Conservation (phyloP, 345 rosid genomes). For the Geranium brycei region DNA sequence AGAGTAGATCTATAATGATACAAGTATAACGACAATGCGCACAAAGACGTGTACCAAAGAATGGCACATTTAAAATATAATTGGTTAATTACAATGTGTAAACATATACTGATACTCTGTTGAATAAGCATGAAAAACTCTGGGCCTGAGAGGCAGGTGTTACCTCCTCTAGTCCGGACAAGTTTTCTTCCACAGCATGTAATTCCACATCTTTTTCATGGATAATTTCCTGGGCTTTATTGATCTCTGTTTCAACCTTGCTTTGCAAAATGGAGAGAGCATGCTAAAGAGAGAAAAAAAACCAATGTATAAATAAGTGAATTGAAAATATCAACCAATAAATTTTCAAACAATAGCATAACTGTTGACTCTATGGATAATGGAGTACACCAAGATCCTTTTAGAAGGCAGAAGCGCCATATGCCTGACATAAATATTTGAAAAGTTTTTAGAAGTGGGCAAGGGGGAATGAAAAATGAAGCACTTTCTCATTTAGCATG, state of each 20-base stretch:
- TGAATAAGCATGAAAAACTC: not conserved
- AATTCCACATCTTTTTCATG: slow-evolving; percentile 64
- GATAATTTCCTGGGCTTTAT: slow-evolving; percentile 55
- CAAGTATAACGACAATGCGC: not conserved
- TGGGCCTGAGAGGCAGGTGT: slow-evolving; percentile 6
- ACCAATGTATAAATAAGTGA: not conserved
- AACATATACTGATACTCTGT: not conserved
- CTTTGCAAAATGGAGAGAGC: slow-evolving; percentile 56
- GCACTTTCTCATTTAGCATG: not conserved
- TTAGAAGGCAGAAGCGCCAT: too few species aligned
- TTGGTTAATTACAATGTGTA: not conserved
- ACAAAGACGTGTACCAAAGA: not conserved
- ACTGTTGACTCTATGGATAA: too few species aligned
- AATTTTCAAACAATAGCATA: too few species aligned
- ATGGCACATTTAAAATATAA: not conserved
- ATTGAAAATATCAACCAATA: too few species aligned
- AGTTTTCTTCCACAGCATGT: slow-evolving; percentile 67
- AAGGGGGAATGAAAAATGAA: too few species aligned
- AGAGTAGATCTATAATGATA: not conserved
- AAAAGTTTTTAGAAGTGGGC: too few species aligned
- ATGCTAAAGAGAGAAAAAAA: slow-evolving; percentile 23
- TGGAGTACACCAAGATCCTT: too few species aligned
- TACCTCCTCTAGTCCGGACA: slow-evolving; percentile 75
- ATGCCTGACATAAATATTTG: too few species aligned
- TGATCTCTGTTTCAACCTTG: slow-evolving; percentile 60